A percentile compares a stretch with the other conserved stretches of the same genome.
These are phyloP conservation scores for Monosporozyma servazzii DNA, from an alignment of 805 yeast genomes.

Conservation along the genomic window DNA sequence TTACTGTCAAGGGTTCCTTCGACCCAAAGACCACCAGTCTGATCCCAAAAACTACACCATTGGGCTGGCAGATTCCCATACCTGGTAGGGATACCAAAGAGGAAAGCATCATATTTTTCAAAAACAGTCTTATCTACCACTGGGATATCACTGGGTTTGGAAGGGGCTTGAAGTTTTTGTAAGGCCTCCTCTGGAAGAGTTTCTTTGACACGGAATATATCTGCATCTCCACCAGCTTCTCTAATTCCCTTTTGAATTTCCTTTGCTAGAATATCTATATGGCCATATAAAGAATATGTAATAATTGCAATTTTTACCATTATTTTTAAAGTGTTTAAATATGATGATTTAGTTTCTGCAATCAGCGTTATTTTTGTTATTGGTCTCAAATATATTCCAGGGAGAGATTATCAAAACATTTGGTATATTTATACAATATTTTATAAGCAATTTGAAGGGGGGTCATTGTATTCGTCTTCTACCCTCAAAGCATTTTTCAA, in stretches of 20 bases:
- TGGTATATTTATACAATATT: too few species aligned
- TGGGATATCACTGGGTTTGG: constrained; percentile 47
- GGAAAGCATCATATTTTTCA: constrained; percentile 56
- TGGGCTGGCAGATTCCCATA: constrained; percentile 71
- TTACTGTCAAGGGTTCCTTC: constrained; percentile 61
- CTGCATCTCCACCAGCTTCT: constrained; percentile 59
- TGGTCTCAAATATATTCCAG: too few species aligned
- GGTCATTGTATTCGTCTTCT: too few species aligned
- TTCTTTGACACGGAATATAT: constrained; percentile 67
- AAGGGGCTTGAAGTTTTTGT: constrained; percentile 51
- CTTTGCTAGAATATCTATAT: constrained; percentile 58
- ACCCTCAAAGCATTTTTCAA: too few species aligned
- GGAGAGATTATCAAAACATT: too few species aligned
- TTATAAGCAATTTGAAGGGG: too few species aligned
- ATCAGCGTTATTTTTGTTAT: too few species aligned
- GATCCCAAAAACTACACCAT: constrained; percentile 66
- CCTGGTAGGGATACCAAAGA: constrained; percentile 77
- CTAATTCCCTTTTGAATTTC: constrained; percentile 59
- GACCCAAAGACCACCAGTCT: constrained; percentile 72
- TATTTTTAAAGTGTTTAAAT: too few species aligned
- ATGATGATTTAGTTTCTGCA: too few species aligned
- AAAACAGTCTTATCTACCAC: constrained; percentile 49
- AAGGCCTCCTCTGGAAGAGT: constrained; percentile 57
- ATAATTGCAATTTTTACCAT: constrained; percentile 39
- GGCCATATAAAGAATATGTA: constrained; percentile 72